Evolutionary conservation across 345 rosid species (phyloP).

Genomic region (Anacardium occidentale): DNA sequence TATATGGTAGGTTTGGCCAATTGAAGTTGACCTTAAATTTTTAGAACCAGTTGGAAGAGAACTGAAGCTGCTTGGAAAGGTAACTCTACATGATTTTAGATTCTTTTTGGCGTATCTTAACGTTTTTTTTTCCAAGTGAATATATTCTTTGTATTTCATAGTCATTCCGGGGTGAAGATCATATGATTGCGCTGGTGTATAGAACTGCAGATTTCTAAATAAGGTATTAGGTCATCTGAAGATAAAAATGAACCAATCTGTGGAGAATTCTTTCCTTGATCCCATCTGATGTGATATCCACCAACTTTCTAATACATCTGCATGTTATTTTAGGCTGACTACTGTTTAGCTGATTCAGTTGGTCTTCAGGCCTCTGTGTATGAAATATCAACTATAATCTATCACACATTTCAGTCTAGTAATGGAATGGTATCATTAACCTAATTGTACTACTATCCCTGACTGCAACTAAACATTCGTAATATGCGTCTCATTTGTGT

Average conservation of each 20-base stretch:
- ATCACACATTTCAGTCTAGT: background rate
- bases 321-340: background rate
- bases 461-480: background rate
- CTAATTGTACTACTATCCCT: background rate
- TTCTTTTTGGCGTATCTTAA: background rate
- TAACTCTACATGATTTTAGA: slow-evolving; percentile 18
- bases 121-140: background rate
- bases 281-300: background rate
- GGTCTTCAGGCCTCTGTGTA: background rate
- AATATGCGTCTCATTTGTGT: background rate
- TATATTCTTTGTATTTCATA: background rate
- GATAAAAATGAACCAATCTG: background rate
- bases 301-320: background rate
- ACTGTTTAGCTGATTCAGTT: background rate
- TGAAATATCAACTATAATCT: background rate
- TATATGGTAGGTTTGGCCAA: slow-evolving; percentile 77
- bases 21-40: slow-evolving; percentile 71
- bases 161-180: slow-evolving; percentile 1
- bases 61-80: slow-evolving; percentile 81
- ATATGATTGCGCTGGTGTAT: background rate
- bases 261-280: background rate
- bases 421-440: background rate
- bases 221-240: background rate
- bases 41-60: slow-evolving; percentile 79
- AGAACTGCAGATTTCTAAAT: background rate